Evolutionary conservation across 2,329 filamentous ascomycete species (phyloP).

Genomic region (Neonectria faginata): DNA sequence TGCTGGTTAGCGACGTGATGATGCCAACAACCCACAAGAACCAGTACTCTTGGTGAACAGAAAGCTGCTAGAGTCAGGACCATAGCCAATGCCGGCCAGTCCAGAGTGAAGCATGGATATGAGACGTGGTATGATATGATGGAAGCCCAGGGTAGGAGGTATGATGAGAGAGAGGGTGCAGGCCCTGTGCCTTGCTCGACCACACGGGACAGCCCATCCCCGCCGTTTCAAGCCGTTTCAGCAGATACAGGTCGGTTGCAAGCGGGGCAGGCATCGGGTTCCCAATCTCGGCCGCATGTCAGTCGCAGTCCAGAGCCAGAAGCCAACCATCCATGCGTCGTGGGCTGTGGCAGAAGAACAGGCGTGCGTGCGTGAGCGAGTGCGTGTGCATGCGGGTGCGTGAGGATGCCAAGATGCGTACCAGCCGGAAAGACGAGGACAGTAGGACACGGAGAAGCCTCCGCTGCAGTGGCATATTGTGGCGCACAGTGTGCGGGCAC

Average conservation of each 20-base stretch:
- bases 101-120: conserved; percentile 5
- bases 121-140: conserved; percentile 14
- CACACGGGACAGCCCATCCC: conserved; percentile 25
- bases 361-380: not conserved
- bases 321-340: not conserved
- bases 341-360: conserved; percentile 1
- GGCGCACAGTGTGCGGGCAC: conserved; percentile 16
- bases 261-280: conserved; percentile 39
- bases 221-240: conserved; percentile 47
- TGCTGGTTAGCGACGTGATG: conserved; percentile 12
- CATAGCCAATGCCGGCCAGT: not conserved
- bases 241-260: conserved; percentile 28
- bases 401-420: not conserved
- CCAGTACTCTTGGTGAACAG: conserved; percentile 16
- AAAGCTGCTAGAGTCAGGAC: conserved; percentile 14
- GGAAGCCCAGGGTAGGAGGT: conserved; percentile 11
- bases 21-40: conserved; percentile 3
- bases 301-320: not conserved
- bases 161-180: conserved; percentile 20
- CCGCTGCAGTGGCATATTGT: not conserved
- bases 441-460: conserved; percentile 1
- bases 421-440: not conserved
- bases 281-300: conserved; percentile 23
- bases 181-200: conserved; percentile 16
- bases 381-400: not conserved